A percentile compares a stretch with the other conserved stretches of the same genome.
These are phyloP conservation scores for Umbelopsis sp. DNA, from an alignment of 192 early-diverging fungal genomes.

Conservation along the genomic window DNA sequence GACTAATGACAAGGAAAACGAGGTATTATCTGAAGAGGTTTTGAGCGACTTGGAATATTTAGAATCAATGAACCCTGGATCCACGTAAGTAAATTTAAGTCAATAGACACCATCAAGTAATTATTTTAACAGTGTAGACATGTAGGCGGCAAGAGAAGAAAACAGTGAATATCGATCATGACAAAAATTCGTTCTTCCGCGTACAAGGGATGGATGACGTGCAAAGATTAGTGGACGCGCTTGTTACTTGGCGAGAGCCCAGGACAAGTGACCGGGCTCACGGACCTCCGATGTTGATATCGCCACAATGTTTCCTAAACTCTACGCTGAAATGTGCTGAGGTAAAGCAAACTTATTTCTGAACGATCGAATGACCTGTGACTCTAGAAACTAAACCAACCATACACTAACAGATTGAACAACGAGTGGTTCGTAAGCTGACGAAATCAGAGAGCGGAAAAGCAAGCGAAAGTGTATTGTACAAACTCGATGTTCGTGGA, in stretches of 20 bases:
- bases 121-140: neutral
- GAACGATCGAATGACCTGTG: neutral
- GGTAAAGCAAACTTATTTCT: neutral
- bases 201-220: neutral
- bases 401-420: neutral
- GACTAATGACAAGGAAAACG: neutral
- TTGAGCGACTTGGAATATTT: conserved; percentile 10
- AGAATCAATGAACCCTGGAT: neutral
- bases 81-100: neutral
- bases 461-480: neutral
- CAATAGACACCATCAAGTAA: neutral
- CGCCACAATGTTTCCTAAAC: conserved; percentile 8
- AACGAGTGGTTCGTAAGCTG: neutral
- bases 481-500: conserved; percentile 1
- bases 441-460: neutral
- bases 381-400: neutral
- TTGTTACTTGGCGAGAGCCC: conserved; percentile 4
- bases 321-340: neutral
- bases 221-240: neutral
- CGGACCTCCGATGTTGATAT: conserved; percentile 4
- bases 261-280: conserved; percentile 9
- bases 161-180: neutral
- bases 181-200: neutral
- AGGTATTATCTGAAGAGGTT: neutral
- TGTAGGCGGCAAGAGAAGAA: neutral